Evolutionary conservation across 163 green algal species (phyloP).

Genomic region (Scenedesmus sp.): DNA sequence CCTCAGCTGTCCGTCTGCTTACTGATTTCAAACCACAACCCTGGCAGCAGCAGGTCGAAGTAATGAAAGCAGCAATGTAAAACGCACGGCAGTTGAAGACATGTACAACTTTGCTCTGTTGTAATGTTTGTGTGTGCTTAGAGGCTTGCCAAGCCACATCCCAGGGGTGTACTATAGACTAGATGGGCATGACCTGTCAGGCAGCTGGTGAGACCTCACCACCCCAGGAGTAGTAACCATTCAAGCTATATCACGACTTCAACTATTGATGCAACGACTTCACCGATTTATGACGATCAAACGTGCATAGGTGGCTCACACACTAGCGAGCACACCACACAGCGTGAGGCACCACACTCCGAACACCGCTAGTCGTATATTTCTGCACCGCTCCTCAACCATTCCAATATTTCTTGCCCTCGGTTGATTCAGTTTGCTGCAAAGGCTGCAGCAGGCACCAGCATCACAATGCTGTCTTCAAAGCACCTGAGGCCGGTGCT

Average conservation of each 20-base stretch:
- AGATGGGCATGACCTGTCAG: neutral
- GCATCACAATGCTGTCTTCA: constrained; percentile 16
- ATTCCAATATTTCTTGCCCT: neutral
- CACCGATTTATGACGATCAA: neutral
- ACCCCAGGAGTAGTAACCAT: neutral
- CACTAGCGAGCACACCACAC: neutral
- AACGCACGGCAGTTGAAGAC: too few species aligned
- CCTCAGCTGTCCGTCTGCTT: neutral
- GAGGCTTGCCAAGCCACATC: too few species aligned
- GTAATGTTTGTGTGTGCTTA: too few species aligned
- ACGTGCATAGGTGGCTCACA: neutral
- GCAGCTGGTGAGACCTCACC: neutral
- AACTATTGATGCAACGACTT: neutral
- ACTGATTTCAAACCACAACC: neutral
- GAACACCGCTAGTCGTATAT: neutral
- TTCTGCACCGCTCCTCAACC: neutral
- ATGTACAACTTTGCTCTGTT: too few species aligned
- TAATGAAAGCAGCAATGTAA: too few species aligned
- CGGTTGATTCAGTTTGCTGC: constrained; percentile 5
- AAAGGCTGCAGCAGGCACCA: neutral
- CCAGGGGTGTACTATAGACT: neutral
- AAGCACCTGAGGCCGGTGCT: constrained; percentile 25
- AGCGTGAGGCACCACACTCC: neutral
- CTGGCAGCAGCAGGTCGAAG: neutral
- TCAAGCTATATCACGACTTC: neutral